These are phyloP conservation scores for Auriculariales sp. DNA, from an alignment of 768 basidiomycete species.

Conservation along the genomic window DNA sequence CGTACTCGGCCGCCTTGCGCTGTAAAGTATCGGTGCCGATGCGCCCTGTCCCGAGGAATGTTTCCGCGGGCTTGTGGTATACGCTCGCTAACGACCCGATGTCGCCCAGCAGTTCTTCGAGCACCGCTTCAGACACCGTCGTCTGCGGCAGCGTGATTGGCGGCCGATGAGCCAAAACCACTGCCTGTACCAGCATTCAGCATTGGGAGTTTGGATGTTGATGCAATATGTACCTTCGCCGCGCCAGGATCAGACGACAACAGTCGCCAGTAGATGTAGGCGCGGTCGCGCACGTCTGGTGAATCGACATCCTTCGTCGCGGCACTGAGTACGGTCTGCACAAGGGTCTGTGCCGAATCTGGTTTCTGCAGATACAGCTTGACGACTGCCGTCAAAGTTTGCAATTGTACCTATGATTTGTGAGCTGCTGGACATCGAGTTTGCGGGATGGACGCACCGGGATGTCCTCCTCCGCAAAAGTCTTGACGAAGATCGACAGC, in stretches of 20 bases:
- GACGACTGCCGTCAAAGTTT: constrained; percentile 13
- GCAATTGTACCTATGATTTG: constrained; percentile 25
- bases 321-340: constrained; percentile 81
- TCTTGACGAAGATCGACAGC: constrained; percentile 76
- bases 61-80: constrained; percentile 94
- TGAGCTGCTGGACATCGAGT: too few relatives aligned
- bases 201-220: neutral
- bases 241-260: constrained; percentile 89
- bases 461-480: constrained; percentile 88
- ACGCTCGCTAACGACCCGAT: constrained; percentile 83
- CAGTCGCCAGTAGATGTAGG: constrained; percentile 96
- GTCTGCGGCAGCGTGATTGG: constrained; percentile 89
- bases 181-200: constrained; percentile 29
- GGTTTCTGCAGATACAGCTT: constrained; percentile 90
- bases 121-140: constrained; percentile 69
- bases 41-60: constrained; percentile 86
- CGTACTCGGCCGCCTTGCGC: constrained; percentile 46
- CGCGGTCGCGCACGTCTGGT: constrained; percentile 90
- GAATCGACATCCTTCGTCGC: constrained; percentile 97
- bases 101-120: constrained; percentile 87
- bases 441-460: constrained; percentile 37
- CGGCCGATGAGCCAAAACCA: constrained; percentile 82
- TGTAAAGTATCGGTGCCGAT: constrained; percentile 71
- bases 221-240: constrained; percentile 53
- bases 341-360: constrained; percentile 80